Base-by-base conservation (phyloP, 495 filamentous ascomycete genomes). In the Schizothecium vesticola region DNA sequence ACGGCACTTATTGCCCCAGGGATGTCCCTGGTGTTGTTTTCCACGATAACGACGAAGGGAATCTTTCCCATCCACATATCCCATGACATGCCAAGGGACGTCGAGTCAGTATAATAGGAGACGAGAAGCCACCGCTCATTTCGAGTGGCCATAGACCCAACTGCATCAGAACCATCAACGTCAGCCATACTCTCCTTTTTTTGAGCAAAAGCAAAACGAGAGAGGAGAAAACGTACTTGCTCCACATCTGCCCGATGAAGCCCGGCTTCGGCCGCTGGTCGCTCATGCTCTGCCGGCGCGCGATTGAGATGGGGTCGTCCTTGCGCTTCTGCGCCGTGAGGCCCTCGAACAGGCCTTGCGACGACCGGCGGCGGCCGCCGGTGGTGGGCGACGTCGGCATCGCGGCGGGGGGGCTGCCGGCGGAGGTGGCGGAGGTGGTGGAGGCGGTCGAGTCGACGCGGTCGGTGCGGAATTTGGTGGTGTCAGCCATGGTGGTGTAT, bases 181-280 rank as follows among this genome's bases (percentile, higher is more conserved):
- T 51, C 16, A 22, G 60, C 16, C 59, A 26, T 29, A 1, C n/a
- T n/a, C n/a, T n/a, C n/a, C n/a, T n/a, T n/a, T n/a, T n/a, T n/a
- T n/a, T n/a, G n/a, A n/a, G n/a, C n/a, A n/a, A n/a, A n/a, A n/a
- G n/a, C n/a, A n/a, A n/a, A 19, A 13, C 16, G 24, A 6, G 31
- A 24, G 2, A 62, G 59, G 22, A 11, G 24, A 43, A 33, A 69
- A 51, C 77, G 31, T 63, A 84, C 81, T 77, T 80, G 60, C 81
- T 72, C 81, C 81, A 84, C 81, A 83, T 81, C 71, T 75, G 70
- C 13, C 79, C 81, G 61, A 84, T 72, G 70, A 83, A 78, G 56
- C 81, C 81, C 10, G 74, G 10, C 24, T 67, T 55, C 13, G 79
- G 79, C 63, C 77, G 80, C 76, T 84, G 81, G 61, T 84, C 81